Conservation (phyloP, 768 basidiomycete genomes). For the Tricholoma furcatifolium region DNA sequence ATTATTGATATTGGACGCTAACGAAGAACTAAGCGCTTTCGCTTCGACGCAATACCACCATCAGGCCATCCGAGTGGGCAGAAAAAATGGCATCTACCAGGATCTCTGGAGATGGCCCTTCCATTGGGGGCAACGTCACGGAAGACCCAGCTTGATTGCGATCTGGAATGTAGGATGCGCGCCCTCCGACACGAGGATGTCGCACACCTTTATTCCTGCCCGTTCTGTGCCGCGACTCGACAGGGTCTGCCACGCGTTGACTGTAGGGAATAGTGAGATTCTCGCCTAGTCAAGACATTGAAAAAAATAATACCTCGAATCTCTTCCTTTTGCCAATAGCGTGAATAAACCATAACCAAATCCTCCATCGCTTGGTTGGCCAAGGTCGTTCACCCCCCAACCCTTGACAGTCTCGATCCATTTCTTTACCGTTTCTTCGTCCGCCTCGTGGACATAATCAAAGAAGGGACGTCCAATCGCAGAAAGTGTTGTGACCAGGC, state of each 20-base stretch:
- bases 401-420: slow-evolving; percentile 80
- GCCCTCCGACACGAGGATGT: slow-evolving; percentile 13
- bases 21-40: slow-evolving; percentile 6
- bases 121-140: slow-evolving; percentile 14
- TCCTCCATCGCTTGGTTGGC: slow-evolving; percentile 80
- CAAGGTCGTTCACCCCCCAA: slow-evolving; percentile 84
- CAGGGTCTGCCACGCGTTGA: slow-evolving; percentile 33
- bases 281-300: slow-evolving; percentile 6
- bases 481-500: slow-evolving; percentile 55
- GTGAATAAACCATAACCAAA: slow-evolving; percentile 79
- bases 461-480: slow-evolving; percentile 69
- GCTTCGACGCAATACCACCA: slow-evolving; percentile 67
- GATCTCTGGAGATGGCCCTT: slow-evolving; percentile 38
- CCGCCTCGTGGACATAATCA: slow-evolving; percentile 66
- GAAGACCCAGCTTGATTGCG: slow-evolving; percentile 8
- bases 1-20: background rate
- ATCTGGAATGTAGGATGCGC: slow-evolving; percentile 12
- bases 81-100: slow-evolving; percentile 81
- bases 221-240: slow-evolving; percentile 9
- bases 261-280: slow-evolving; percentile 15
- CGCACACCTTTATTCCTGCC: slow-evolving; percentile 15
- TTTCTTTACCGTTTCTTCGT: slow-evolving; percentile 63
- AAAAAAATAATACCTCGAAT: slow-evolving; percentile 45
- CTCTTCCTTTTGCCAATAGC: slow-evolving; percentile 55
- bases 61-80: slow-evolving; percentile 80